Evolutionary conservation across 768 basidiomycete species (phyloP), one percentile per base, ranked within the genome.

Genomic region (Boletus reticuloceps): DNA sequence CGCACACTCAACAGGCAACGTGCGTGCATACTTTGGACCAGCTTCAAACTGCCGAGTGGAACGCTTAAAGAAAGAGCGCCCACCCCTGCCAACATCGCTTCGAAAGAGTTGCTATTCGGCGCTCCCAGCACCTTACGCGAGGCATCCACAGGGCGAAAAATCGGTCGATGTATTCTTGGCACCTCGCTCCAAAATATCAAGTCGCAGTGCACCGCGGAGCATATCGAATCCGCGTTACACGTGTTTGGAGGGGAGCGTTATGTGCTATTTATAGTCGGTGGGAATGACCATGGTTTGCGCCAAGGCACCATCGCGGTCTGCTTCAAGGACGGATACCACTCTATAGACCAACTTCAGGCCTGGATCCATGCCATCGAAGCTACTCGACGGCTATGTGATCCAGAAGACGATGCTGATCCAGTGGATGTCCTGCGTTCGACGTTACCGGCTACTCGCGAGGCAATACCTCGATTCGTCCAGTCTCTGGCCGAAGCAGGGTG

Each of bases 1-100:
- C 79, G 80, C 29, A 73, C 82, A 1, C 73, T 87, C 25, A 88
- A 86, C 57, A 76, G 79, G 27, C 84, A 87, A 66, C 79, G 86
- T 3, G 69, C 81, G 0, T 72, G 69, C 25, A 74, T 86, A 39
- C 75, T 77, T 10, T 88, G 85, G 85, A 61, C 70, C 12, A 53
- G 41, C 39, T 61, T 50, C 39, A 64, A 55, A 44, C 31, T 39
- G 6, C 29, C 29, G 29, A 44, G 40, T 41, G 47, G 62, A 68
- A 13, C 22, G 32, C 14, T 36, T 56, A 47, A 50, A 32, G 9
- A 50, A 53, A 50, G 51, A 60, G 19, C 69, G 54, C 40, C 55
- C 10, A 69, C 70, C 17, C 83, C 82, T 1, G 49, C 60, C 2
- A 54, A 71, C 22, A 70, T 82, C 7, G 70, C 83, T 3, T 58